phyloP scores from a whole-genome alignment of 768 basidiomycete species.

The Amanita pseudoporphyria region DNA sequence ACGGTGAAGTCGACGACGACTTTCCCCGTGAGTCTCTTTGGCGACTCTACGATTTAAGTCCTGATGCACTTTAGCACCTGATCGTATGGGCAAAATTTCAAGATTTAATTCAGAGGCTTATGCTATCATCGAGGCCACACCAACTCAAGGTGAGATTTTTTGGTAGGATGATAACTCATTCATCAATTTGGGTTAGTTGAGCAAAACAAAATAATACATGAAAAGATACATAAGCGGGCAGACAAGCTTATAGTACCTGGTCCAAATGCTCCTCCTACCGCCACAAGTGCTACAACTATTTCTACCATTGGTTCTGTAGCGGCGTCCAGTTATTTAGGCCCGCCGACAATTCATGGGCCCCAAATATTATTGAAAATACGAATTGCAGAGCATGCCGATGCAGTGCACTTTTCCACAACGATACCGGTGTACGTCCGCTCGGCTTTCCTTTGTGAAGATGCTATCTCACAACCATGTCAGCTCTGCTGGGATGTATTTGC shows the following conservation, averaged over 20 bases:
- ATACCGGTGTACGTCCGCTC: conserved; percentile 69
- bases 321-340: conserved; percentile 61
- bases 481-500: conserved; percentile 92
- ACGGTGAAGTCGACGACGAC: conserved; percentile 98
- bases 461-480: conserved; percentile 23
- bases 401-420: conserved; percentile 80
- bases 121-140: conserved; percentile 72
- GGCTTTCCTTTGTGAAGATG: neutral
- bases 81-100: conserved; percentile 72
- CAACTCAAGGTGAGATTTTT: conserved; percentile 48
- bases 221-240: conserved; percentile 61
- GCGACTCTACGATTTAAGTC: neutral
- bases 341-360: conserved; percentile 63
- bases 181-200: conserved; percentile 31
- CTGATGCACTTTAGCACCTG: conserved; percentile 58
- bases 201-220: conserved; percentile 77
- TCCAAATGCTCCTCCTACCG: conserved; percentile 23
- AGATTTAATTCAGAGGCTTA: conserved; percentile 90
- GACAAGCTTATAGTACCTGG: conserved; percentile 38
- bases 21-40: conserved; percentile 70
- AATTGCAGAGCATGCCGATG: conserved; percentile 73
- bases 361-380: conserved; percentile 77
- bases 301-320: conserved; percentile 37
- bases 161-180: neutral
- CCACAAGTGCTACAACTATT: conserved; percentile 39